These are phyloP conservation scores for Gaertneriomyces semiglobifer DNA, from an alignment of 192 early-diverging fungal genomes.

Conservation along the genomic window DNA sequence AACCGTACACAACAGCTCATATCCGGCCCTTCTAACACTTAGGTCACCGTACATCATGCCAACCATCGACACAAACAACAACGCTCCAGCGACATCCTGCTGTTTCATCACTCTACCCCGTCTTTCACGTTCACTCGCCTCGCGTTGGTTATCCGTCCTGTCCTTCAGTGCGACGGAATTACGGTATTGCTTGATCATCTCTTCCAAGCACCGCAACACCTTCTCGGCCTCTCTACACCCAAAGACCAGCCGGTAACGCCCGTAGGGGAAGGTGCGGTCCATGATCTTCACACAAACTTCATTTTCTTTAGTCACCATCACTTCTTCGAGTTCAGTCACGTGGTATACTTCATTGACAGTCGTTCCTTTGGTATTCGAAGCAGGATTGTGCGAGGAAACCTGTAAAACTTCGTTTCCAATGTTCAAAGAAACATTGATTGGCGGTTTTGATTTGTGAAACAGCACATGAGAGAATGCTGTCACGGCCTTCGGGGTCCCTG, in stretches of 20 bases:
- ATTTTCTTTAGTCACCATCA: conserved; percentile 43
- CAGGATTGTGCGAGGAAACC: conserved; percentile 38
- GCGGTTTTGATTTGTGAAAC: conserved; percentile 48
- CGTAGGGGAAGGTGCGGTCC: conserved; percentile 13
- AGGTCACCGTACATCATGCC: conserved; percentile 84
- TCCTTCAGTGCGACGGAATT: background rate
- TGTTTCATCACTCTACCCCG: background rate
- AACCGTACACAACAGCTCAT: conserved; percentile 85
- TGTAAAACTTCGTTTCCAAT: conserved; percentile 80
- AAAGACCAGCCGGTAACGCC: conserved; percentile 7
- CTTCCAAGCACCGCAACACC: conserved; percentile 14
- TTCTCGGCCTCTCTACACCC: conserved; percentile 17
- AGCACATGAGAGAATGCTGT: too few species aligned
- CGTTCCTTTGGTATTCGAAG: conserved; percentile 54
- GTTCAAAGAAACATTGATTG: conserved; percentile 75
- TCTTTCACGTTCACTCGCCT: too few species aligned
- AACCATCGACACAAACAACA: conserved; percentile 89
- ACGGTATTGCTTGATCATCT: conserved; percentile 14
- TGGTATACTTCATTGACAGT: conserved; percentile 84
- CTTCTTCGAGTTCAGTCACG: conserved; percentile 76
- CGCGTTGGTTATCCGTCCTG: background rate
- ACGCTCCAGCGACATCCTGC: conserved; percentile 72
- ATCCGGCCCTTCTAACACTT: conserved; percentile 75
- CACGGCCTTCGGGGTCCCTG: too few species aligned
- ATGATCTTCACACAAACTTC: conserved; percentile 29